Evolutionary conservation across 2,329 filamentous ascomycete species (phyloP), one percentile per base, ranked within the genome.

Genomic region (Colletotrichum destructivum): DNA sequence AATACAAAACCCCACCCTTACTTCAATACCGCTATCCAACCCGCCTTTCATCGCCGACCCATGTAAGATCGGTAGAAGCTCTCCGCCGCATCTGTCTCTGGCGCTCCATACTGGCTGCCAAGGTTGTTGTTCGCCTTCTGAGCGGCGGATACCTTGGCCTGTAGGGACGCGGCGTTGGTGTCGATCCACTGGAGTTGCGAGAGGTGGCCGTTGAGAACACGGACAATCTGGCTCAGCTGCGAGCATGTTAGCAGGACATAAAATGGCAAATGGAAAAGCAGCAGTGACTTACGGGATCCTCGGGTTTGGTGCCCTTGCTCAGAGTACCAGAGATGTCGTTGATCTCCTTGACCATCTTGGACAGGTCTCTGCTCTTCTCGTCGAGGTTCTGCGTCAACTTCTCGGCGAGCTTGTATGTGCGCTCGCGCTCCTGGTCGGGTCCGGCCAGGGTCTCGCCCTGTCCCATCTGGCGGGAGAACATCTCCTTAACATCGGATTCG

Each of bases 321-420:
- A 99, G 85, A 31, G 92, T 94, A 66, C 93, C 89, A n/a, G 94
- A 96, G 73, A 97, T 96, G 76, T 92, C 91, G 80, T 99, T 99
- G 80, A 99, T 97, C 83, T 98, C 96, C 80, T 97, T 95, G 77
- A 99, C 97, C 95, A 99, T 98, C 84, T 94, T 96, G 59, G 91
- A 91, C 74, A 99, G 87, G 79, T 98, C 95, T 80, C 94, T 94
- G 79, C 94, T 95, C 90, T 98, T 97, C 77, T 97, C 95, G 69
- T 97, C 95, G 75, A 99, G 87, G 75, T 94, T 91, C 79, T 97
- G 94, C 13, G 94, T 94, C 75, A 98, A 88, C 82, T 94, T 96
- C 87, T 99, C 96, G 2, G 96, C 96, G 63, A 97, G 86, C 87
- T 98, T 97, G 85, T 98, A 98, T 75, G 96, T 98, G 80, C 93